Base-by-base conservation (phyloP, 495 filamentous ascomycete species). In the Annulohypoxylon stygium region DNA sequence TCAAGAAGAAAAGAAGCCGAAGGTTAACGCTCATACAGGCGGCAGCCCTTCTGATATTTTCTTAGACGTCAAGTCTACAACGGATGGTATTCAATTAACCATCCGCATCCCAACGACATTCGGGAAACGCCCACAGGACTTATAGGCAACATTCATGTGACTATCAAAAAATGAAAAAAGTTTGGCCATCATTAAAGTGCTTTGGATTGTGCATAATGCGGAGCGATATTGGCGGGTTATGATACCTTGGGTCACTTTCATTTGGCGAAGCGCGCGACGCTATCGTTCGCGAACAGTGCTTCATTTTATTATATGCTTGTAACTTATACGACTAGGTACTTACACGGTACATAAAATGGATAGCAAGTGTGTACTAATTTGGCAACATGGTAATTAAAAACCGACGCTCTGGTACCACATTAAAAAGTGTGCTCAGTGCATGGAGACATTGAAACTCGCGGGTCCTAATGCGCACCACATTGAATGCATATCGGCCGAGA, bases 71-170 rank as follows among this genome's bases (percentile, higher is more conserved):
- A 86, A 86, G 69, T 85, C 83, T 4, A 86, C 85, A 23, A 83
- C 74, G 12, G 85, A 86, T 45, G 84, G 84, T 5, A 84, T 86
- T 51, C 85, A 86, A 75, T 60, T 86, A 11, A 86, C 81, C 3
- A 85, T 86, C 61, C 79, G 83, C 45, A 86, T 86, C 47, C 85
- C 85, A 33, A 86, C 85, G 8, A 83, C 84, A 18, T 86, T 86
- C 69, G 76, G 78, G 7, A 71, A 51, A 37, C 60, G 71, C 16
- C 48, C 50, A n/a, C 65, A 71, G 36, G 69, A 75, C 61, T 59
- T 23, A 45, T 66, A 48, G 20, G 8, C 43, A 26, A 39, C 33
- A 5, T 9, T 0, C 39, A 18, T 25, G 2, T 11, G 8, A 48
- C n/a, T 43, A 18, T 55, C 20, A 23, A 23, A 23, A 23, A 23